Percentiles rank a stretch among this genome's conserved stretches.
Conservation (phyloP, 768 basidiomycete genomes). For the Auriscalpium vulgare region DNA sequence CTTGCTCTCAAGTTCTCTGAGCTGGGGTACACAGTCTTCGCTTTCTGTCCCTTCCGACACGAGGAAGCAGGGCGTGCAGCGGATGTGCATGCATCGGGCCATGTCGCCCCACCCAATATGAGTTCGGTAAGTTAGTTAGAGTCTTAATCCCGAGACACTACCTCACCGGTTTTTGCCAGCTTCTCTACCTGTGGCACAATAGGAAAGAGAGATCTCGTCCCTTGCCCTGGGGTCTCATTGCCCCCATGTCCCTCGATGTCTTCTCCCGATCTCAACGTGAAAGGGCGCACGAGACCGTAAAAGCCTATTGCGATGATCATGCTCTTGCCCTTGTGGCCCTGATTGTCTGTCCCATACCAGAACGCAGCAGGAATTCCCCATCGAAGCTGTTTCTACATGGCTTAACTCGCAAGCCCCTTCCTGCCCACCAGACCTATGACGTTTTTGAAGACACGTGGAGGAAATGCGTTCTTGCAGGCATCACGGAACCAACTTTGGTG, state of each 20-base stretch:
- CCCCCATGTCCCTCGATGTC: constrained; percentile 24
- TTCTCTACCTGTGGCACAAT: constrained; percentile 27
- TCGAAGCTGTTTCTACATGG: not conserved
- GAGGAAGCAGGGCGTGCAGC: not conserved
- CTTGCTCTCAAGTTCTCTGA: constrained; percentile 25
- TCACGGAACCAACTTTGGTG: constrained; percentile 22
- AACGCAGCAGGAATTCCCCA: not conserved
- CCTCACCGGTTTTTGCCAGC: constrained; percentile 8
- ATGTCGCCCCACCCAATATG: constrained; percentile 10
- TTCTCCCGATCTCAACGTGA: constrained; percentile 21
- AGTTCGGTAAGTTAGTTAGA: constrained; percentile 18
- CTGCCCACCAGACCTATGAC: not conserved
- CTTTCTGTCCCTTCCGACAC: constrained; percentile 15
- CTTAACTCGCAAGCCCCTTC: not conserved
- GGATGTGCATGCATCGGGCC: not conserved
- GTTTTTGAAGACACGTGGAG: constrained; percentile 10
- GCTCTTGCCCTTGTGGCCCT: constrained; percentile 22
- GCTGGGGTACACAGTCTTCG: constrained; percentile 27
- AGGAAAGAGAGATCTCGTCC: constrained; percentile 22
- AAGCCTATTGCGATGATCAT: constrained; percentile 23
- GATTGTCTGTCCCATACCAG: constrained; percentile 18
- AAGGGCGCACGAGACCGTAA: constrained; percentile 23
- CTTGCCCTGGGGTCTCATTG: constrained; percentile 23
- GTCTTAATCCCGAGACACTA: no score
- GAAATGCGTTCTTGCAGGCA: constrained; percentile 15